phyloP scores from a whole-genome alignment of 805 yeast species.

The Yamadazyma olivae region DNA sequence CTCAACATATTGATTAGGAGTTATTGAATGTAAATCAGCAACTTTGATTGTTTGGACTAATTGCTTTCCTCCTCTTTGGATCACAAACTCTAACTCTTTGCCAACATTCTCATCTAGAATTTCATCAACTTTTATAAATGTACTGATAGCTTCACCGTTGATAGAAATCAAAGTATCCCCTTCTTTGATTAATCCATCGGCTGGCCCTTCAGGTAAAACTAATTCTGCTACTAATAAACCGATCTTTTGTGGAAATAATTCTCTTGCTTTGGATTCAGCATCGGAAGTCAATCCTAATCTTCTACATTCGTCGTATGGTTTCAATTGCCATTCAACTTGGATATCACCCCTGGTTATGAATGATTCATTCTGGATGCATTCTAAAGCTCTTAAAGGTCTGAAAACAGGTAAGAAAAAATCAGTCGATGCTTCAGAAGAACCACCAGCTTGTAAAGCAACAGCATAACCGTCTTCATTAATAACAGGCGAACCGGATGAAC shows the following conservation, averaged over 20 bases:
- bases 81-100: slow-evolving; percentile 46
- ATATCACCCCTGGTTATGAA: slow-evolving; percentile 87
- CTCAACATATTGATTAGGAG: slow-evolving; percentile 78
- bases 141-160: slow-evolving; percentile 59
- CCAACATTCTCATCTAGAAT: slow-evolving; percentile 74
- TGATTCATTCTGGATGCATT: slow-evolving; percentile 56
- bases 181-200: slow-evolving; percentile 67
- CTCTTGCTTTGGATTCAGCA: slow-evolving; percentile 68
- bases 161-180: slow-evolving; percentile 82
- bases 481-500: slow-evolving; percentile 96
- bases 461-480: slow-evolving; percentile 84
- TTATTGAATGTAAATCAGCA: slow-evolving; percentile 74
- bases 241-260: slow-evolving; percentile 64
- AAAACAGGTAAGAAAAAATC: slow-evolving; percentile 88
- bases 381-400: slow-evolving; percentile 77
- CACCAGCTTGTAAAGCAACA: slow-evolving; percentile 93
- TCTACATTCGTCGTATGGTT: slow-evolving; percentile 88
- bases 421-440: slow-evolving; percentile 85
- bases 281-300: slow-evolving; percentile 78
- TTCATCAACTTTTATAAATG: slow-evolving; percentile 79
- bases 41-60: slow-evolving; percentile 50
- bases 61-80: slow-evolving; percentile 75
- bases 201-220: slow-evolving; percentile 83
- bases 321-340: slow-evolving; percentile 83
- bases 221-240: slow-evolving; percentile 84